Evolutionary conservation across 176 grass and related monocot genomes (phyloP).

Genomic region (Pontederia crassipes): DNA sequence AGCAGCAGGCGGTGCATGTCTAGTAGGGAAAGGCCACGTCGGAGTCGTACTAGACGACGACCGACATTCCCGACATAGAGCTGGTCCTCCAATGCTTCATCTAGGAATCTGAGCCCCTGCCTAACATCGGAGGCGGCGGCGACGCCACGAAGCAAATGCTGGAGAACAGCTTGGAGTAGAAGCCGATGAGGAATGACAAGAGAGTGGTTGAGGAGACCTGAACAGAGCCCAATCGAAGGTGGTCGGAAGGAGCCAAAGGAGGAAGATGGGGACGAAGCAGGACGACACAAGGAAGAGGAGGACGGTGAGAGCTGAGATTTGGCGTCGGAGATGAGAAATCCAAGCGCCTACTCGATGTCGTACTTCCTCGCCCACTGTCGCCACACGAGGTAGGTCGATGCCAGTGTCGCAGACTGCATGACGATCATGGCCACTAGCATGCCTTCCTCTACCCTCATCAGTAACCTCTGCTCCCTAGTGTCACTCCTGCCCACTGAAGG

Average conservation of each 20-base stretch:
- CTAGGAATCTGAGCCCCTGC: constrained; percentile 29
- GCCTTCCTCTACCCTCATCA: constrained; percentile 38
- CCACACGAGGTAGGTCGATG: constrained; percentile 21
- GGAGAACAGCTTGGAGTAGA: constrained; percentile 20
- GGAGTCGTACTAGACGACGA: too few species aligned
- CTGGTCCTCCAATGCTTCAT: too few species aligned
- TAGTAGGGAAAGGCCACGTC: too few species aligned
- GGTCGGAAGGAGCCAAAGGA: constrained; percentile 37
- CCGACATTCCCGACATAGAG: too few species aligned
- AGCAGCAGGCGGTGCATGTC: too few species aligned
- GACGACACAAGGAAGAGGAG: constrained; percentile 36
- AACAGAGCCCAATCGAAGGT: constrained; percentile 64
- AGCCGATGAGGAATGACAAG: constrained; percentile 18
- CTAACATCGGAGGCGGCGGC: constrained; percentile 32
- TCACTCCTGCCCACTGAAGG: too few species aligned
- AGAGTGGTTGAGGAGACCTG: constrained; percentile 38
- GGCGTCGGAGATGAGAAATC: constrained; percentile 34
- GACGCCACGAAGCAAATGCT: constrained; percentile 35
- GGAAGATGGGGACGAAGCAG: constrained; percentile 36
- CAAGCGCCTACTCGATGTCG: constrained; percentile 21
- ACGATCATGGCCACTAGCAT: constrained; percentile 47
- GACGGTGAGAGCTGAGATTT: neutral
- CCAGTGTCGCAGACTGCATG: constrained; percentile 34
- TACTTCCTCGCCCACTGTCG: constrained; percentile 39
- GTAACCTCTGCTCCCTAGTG: constrained; percentile 43